A percentile compares a stretch with the other conserved stretches of the same genome.
Evolutionary conservation across 176 grass and related monocot genomes (phyloP).

Genomic region (Rhynchospora breviuscula): DNA sequence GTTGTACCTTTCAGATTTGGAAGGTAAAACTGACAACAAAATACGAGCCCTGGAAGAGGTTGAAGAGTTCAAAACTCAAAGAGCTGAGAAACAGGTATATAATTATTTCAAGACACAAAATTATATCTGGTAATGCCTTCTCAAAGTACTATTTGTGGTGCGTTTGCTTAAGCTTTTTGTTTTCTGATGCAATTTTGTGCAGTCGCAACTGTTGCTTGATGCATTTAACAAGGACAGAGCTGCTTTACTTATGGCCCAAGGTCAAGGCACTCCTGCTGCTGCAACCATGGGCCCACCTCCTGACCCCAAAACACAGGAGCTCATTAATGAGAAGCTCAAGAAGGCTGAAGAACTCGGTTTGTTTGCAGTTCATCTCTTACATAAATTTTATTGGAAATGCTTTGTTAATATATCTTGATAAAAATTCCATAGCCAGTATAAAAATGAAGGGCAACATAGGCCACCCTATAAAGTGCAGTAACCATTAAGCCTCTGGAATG

Average conservation of each 20-base stretch:
- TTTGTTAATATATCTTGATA: too few species aligned
- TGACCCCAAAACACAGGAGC: slow-evolving; percentile 84
- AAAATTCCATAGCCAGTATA: too few species aligned
- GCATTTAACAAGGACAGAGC: slow-evolving; percentile 85
- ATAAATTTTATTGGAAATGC: background rate
- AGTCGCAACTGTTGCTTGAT: slow-evolving; percentile 74
- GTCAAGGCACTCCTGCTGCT: slow-evolving; percentile 41
- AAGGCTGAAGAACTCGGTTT: slow-evolving; percentile 91
- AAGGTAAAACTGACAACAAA: slow-evolving; percentile 77
- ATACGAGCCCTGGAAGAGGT: slow-evolving; percentile 64
- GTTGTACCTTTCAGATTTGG: slow-evolving; percentile 52
- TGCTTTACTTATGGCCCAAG: slow-evolving; percentile 51
- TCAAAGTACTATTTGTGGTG: slow-evolving; percentile 1
- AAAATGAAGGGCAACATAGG: too few species aligned
- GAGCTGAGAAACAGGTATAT: slow-evolving; percentile 87
- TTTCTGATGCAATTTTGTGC: slow-evolving; percentile 27
- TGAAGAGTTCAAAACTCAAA: slow-evolving; percentile 75
- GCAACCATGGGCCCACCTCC: slow-evolving; percentile 32
- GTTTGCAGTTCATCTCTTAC: slow-evolving; percentile 15
- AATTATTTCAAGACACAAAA: background rate
- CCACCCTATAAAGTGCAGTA: background rate
- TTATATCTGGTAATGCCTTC: slow-evolving; percentile 7
- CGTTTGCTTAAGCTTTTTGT: background rate
- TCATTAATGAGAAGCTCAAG: slow-evolving; percentile 94
- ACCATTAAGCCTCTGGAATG: slow-evolving; percentile 11